Conservation (phyloP, 495 filamentous ascomycete species). For the Lepraria neglecta region DNA sequence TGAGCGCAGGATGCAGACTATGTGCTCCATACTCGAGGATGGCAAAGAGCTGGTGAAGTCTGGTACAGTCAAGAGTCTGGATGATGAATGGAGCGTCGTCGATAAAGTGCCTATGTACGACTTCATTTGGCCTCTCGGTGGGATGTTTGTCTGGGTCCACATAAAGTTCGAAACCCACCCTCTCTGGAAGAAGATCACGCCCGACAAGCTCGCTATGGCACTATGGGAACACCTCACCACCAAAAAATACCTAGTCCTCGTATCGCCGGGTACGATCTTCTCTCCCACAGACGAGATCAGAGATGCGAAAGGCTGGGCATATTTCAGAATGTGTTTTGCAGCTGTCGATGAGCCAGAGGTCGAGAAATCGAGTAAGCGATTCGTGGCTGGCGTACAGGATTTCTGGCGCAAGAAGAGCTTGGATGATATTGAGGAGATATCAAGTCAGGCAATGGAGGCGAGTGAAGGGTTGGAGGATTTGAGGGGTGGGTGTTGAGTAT, state of each 20-base stretch:
- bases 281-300: slow-evolving; percentile 52
- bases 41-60: slow-evolving; percentile 52
- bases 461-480: slow-evolving; percentile 10
- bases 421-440: slow-evolving; percentile 51
- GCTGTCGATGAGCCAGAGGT: slow-evolving; percentile 68
- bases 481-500: slow-evolving; percentile 9
- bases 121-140: slow-evolving; percentile 74
- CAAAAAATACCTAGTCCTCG: slow-evolving; percentile 60
- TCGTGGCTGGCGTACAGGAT: slow-evolving; percentile 58
- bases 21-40: slow-evolving; percentile 64
- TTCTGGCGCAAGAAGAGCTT: slow-evolving; percentile 71
- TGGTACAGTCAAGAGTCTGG: slow-evolving; percentile 33
- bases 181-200: slow-evolving; percentile 44
- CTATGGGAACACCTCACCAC: slow-evolving; percentile 69
- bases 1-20: slow-evolving; percentile 70
- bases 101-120: slow-evolving; percentile 62
- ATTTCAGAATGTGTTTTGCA: slow-evolving; percentile 77
- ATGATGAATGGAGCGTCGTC: slow-evolving; percentile 60
- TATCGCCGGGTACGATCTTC: slow-evolving; percentile 66
- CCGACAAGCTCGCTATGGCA: slow-evolving; percentile 46
- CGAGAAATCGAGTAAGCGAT: slow-evolving; percentile 48
- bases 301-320: slow-evolving; percentile 52
- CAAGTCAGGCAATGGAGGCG: neutral
- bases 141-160: slow-evolving; percentile 88
- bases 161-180: slow-evolving; percentile 66